Conservation (phyloP, 257 asterid genomes). For the Ophiorrhiza pumila region DNA sequence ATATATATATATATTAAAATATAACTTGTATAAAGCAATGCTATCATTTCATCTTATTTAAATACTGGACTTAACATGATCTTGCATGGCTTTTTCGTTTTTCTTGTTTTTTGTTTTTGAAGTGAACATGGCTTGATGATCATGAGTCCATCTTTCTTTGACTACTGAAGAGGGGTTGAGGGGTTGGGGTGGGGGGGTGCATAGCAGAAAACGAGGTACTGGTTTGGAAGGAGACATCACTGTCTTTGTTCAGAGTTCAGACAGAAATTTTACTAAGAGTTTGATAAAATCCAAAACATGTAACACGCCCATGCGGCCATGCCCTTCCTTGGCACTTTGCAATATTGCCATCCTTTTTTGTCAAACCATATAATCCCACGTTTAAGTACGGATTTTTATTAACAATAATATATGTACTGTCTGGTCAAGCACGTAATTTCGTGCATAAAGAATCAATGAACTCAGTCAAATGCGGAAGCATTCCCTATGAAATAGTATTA, state of each 20-base stretch:
- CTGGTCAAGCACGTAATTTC: conserved; percentile 44
- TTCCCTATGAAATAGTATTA: conserved; percentile 10
- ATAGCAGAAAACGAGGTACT: not conserved
- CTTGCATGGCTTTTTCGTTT: not conserved
- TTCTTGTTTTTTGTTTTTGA: not conserved
- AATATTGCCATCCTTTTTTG: conserved; percentile 21
- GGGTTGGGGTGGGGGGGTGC: not conserved
- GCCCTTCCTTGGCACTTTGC: conserved; percentile 8
- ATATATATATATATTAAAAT: no score
- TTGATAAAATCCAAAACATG: conserved; percentile 6
- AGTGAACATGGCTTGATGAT: no score
- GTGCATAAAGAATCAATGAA: conserved; percentile 23
- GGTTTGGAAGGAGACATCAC: conserved; percentile 3
- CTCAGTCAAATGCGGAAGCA: conserved; percentile 23
- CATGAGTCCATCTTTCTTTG: not conserved
- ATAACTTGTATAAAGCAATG: not conserved
- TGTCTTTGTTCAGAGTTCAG: not conserved
- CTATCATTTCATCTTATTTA: not conserved
- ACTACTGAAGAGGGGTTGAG: not conserved
- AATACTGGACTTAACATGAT: not conserved
- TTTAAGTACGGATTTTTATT: conserved; percentile 10
- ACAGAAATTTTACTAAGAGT: conserved; percentile 1
- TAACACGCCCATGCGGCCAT: not conserved
- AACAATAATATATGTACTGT: not conserved
- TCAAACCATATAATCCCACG: conserved; percentile 29